Percentiles rank a stretch among this genome's conserved stretches.
Evolutionary conservation across 176 grass and related monocot species (phyloP).

Genomic region (Cocos nucifera): DNA sequence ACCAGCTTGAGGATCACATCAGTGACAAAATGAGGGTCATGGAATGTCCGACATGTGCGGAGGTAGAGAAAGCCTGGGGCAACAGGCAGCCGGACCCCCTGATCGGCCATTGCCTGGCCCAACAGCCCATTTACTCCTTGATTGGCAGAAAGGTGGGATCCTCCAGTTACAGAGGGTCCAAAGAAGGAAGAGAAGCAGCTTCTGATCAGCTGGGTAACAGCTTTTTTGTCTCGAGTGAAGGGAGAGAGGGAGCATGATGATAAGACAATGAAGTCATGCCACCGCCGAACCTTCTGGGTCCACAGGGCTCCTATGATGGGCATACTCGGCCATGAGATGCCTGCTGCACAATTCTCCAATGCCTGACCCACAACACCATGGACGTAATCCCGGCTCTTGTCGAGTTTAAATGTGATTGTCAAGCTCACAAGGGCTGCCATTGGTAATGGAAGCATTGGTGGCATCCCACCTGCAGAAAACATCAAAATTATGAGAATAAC

Average conservation of each 20-base stretch:
- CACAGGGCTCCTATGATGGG: conserved; percentile 91
- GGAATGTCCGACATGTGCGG: conserved; percentile 71
- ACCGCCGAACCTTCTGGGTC: conserved; percentile 83
- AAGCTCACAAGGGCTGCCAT: conserved; percentile 94
- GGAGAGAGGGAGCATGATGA: conserved; percentile 72
- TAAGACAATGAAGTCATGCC: conserved; percentile 89
- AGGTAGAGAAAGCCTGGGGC: conserved; percentile 85
- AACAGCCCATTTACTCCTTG: conserved; percentile 73
- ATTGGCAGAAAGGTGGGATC: conserved; percentile 40
- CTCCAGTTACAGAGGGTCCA: conserved; percentile 21
- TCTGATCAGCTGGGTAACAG: conserved; percentile 55
- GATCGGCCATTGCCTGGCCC: conserved; percentile 54
- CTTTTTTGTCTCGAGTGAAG: conserved; percentile 70
- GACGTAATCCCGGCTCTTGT: conserved; percentile 68
- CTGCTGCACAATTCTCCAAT: conserved; percentile 75
- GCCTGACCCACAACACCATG: conserved; percentile 66
- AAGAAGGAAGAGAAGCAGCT: conserved; percentile 91
- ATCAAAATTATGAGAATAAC: no score
- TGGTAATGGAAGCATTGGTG: conserved; percentile 89
- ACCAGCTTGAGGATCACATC: conserved; percentile 84
- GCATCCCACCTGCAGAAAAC: conserved; percentile 51
- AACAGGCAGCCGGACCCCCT: conserved; percentile 51
- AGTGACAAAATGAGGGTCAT: conserved; percentile 68
- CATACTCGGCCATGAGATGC: conserved; percentile 83
- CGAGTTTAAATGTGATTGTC: conserved; percentile 97